Evolutionary conservation across 305 asterid genomes (phyloP), one percentile per base, ranked within the genome.

Genomic region (Fraxinus platypoda): DNA sequence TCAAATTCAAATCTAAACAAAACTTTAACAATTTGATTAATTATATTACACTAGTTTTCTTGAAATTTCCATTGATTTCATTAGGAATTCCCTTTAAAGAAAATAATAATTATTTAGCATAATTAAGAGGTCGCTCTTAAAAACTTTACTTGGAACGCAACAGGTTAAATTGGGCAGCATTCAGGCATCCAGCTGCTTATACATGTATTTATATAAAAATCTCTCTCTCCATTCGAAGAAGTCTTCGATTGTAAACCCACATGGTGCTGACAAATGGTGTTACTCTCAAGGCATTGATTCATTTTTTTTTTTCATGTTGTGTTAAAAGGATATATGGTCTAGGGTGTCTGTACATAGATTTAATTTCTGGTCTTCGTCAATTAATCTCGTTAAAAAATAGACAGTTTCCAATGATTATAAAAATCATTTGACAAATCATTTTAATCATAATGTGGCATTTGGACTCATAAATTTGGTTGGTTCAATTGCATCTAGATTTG

Each of bases 231-330:
- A 75, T 57, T 71, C 38, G 78, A 81, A 81, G 79, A 84, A 82
- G 46, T 59, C 71, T 17, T 81, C 54, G 37, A 87, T 84, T 76
- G 41, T 31, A 21, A 84, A 76, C 74, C 12, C 86, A 85, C 89
- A 88, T 84, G 90, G 79, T 85, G 86, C 87, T 81, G 89, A 86
- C 89, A 81, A 84, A 84, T 76, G 84, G 79, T 81, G 88, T 81
- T 85, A 80, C 68, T 66, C 70, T 82, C 83, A 80, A 88, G 68
- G 15, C 82, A 80, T 54, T 83, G 41, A 28, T 79, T 62, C 75
- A 68, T 26, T 25, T 0, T 34, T 0, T 37, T 11, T 26, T 68
- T 68, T 68, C 38, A 4, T 68, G 74, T 66, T 66, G 75, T 12
- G 75, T 68, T 68, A 13, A 11, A 72, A 33, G 33, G 57, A 30